Evolutionary conservation across 2,329 filamentous ascomycete genomes (phyloP).

Genomic region (Aspergillus transmontanensis): DNA sequence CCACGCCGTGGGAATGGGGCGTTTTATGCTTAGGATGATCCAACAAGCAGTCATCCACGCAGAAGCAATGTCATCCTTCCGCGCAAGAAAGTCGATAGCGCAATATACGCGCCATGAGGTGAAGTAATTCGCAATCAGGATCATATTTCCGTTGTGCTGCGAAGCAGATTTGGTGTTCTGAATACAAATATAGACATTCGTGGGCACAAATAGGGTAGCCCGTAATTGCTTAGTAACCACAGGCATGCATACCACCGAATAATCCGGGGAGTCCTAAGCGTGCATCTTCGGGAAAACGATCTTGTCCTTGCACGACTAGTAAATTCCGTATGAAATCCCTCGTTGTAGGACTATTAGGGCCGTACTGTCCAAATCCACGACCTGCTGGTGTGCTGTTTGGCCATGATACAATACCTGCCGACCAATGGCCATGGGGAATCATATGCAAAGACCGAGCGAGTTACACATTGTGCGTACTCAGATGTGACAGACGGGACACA

Average conservation of each 20-base stretch:
- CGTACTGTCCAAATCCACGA: background rate
- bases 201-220: background rate
- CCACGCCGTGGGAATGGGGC: background rate
- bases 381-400: background rate
- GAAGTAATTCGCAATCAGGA: background rate
- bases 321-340: background rate
- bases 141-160: no score
- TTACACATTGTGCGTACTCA: background rate
- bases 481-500: background rate
- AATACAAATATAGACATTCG: background rate
- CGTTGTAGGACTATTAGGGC: background rate
- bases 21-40: background rate
- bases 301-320: background rate
- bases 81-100: no score
- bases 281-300: background rate
- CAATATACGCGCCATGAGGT: no score
- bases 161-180: background rate
- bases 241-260: background rate
- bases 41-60: background rate
- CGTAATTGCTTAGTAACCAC: background rate
- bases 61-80: background rate
- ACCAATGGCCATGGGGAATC: background rate
- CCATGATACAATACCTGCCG: background rate
- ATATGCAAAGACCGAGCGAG: background rate
- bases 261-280: background rate